Evolutionary conservation across 2,329 filamentous ascomycete species (phyloP).

Genomic region (Pseudophaeomoniella oleicola): DNA sequence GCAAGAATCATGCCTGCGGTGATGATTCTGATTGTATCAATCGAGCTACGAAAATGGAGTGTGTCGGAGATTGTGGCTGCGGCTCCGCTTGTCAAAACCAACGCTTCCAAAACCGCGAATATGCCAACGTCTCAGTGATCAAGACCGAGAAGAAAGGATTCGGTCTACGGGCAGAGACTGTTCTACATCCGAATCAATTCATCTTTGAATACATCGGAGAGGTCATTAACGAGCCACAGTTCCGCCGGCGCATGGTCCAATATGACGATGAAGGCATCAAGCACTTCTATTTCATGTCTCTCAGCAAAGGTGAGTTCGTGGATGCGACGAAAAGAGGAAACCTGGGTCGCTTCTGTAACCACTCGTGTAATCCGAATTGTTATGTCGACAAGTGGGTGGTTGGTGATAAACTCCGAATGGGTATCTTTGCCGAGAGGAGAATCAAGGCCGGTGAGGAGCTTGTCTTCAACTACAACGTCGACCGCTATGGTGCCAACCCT

Average conservation of each 20-base stretch:
- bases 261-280: constrained; percentile 96
- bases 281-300: constrained; percentile 99
- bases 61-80: constrained; percentile 74
- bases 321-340: constrained; percentile 96
- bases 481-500: constrained; percentile 90
- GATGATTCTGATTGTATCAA: constrained; percentile 99
- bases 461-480: constrained; percentile 99
- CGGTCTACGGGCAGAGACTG: constrained; percentile 67
- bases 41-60: constrained; percentile 95
- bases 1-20: constrained; percentile 69
- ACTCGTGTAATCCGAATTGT: constrained; percentile 97
- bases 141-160: constrained; percentile 97
- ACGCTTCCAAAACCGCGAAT: constrained; percentile 80
- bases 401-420: constrained; percentile 93
- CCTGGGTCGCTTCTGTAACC: constrained; percentile 92
- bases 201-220: constrained; percentile 98
- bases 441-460: constrained; percentile 85
- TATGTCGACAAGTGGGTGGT: constrained; percentile 99
- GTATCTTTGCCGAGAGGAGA: constrained; percentile 80
- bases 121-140: constrained; percentile 84
- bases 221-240: constrained; percentile 85
- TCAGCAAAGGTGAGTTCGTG: constrained; percentile 90
- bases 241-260: constrained; percentile 77
- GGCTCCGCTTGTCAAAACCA: constrained; percentile 83
- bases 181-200: constrained; percentile 73